phyloP scores from a whole-genome alignment of 257 asterid genomes.

The Nicotiana benthamiana region DNA sequence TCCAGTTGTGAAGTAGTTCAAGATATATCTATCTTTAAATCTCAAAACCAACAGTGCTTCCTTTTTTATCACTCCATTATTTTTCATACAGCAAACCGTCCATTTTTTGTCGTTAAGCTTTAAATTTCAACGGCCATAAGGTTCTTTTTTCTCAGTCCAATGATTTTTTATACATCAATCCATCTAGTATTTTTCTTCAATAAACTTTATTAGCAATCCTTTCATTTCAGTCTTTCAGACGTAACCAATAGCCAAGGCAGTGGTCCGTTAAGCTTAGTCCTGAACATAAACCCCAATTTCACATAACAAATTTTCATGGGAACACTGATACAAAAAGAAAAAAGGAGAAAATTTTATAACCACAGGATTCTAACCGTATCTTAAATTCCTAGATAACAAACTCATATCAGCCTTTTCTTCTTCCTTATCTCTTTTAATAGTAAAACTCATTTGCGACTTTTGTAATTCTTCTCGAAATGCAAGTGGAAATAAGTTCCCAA shows the following conservation, averaged over 20 bases:
- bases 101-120: not conserved
- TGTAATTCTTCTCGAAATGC: not conserved
- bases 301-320: not conserved
- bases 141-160: too few species aligned
- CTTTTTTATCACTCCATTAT: not conserved
- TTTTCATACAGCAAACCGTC: not conserved
- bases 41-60: not conserved
- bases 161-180: too few species aligned
- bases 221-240: not conserved
- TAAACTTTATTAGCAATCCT: too few species aligned
- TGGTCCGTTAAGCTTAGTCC: not conserved
- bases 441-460: not conserved
- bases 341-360: not conserved
- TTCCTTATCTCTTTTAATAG: not conserved
- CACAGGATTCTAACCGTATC: not conserved
- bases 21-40: not conserved
- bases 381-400: not conserved
- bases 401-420: not conserved
- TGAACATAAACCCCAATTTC: not conserved
- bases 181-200: too few species aligned
- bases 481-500: not conserved
- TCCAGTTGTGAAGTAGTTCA: not conserved
- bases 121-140: too few species aligned
- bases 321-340: not conserved
- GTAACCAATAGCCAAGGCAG: not conserved